These are phyloP conservation scores for Bidens hawaiensis DNA, from an alignment of 140 eudicot species.

Conservation along the genomic window DNA sequence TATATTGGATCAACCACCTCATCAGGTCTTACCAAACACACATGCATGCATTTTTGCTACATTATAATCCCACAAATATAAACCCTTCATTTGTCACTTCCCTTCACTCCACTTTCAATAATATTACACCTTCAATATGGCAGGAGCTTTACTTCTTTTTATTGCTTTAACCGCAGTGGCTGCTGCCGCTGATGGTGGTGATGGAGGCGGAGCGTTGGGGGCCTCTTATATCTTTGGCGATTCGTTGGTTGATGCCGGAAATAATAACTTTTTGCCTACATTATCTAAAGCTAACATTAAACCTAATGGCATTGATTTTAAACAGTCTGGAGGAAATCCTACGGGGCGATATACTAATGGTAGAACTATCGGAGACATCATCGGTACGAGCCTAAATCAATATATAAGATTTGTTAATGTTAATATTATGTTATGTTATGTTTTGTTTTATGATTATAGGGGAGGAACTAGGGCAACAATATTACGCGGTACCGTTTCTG, in stretches of 20 bases:
- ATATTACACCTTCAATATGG: neutral
- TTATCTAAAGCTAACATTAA: slow-evolving; percentile 70
- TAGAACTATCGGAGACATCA: slow-evolving; percentile 90
- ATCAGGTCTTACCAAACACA: slow-evolving; percentile 32
- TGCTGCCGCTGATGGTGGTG: slow-evolving; percentile 24
- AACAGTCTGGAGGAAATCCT: slow-evolving; percentile 71
- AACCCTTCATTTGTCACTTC: neutral
- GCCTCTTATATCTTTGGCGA: slow-evolving; percentile 95
- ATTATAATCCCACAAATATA: slow-evolving; percentile 13
- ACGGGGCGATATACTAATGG: slow-evolving; percentile 92
- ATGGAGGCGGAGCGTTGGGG: slow-evolving; percentile 34
- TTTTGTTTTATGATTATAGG: slow-evolving; percentile 37
- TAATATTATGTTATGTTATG: neutral
- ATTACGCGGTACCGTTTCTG: slow-evolving; percentile 73
- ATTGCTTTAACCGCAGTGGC: slow-evolving; percentile 16
- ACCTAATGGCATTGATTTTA: slow-evolving; percentile 90
- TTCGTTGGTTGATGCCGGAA: slow-evolving; percentile 92
- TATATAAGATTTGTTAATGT: no score
- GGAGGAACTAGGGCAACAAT: slow-evolving; percentile 74
- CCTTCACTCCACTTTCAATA: slow-evolving; percentile 3
- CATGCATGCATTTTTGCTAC: slow-evolving; percentile 4
- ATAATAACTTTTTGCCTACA: slow-evolving; percentile 69
- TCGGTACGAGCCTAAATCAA: slow-evolving; percentile 44
- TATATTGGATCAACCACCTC: slow-evolving; percentile 34
- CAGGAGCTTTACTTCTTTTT: slow-evolving; percentile 20